phyloP scores from a whole-genome alignment of 768 basidiomycete species.

The Chalciporus chontae region DNA sequence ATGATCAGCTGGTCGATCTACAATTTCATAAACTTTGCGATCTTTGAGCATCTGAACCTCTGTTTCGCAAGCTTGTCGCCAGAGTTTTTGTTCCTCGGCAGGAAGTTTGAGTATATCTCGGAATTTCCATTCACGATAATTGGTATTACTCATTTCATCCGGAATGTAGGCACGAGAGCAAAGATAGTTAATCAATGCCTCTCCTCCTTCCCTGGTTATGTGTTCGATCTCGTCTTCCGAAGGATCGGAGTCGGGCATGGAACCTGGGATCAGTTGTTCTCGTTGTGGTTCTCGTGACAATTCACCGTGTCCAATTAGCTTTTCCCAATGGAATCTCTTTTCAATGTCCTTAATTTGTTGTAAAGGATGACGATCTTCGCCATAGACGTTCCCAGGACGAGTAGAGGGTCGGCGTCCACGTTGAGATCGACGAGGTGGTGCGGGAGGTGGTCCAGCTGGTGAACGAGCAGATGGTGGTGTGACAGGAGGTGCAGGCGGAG shows the following conservation, averaged over 20 bases:
- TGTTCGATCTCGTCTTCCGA: not conserved
- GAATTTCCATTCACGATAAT: not conserved
- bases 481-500: not conserved
- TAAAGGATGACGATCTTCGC: not conserved
- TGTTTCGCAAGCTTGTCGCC: not conserved
- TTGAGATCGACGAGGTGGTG: not conserved
- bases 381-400: not conserved
- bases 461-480: not conserved
- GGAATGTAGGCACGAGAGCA: no score
- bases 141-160: no score
- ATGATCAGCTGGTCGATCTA: not conserved
- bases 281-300: not conserved
- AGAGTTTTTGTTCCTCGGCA: not conserved
- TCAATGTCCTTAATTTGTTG: not conserved
- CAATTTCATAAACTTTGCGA: not conserved
- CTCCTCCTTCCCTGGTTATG: not conserved
- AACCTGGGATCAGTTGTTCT: not conserved
- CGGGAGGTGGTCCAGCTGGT: not conserved
- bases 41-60: not conserved
- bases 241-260: not conserved
- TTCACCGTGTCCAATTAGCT: not conserved
- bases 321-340: not conserved
- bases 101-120: not conserved
- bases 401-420: not conserved
- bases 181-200: not conserved